Evolutionary conservation across 2,329 filamentous ascomycete species (phyloP), one percentile per base, ranked within the genome.

Genomic region (Exophiala aquamarina): DNA sequence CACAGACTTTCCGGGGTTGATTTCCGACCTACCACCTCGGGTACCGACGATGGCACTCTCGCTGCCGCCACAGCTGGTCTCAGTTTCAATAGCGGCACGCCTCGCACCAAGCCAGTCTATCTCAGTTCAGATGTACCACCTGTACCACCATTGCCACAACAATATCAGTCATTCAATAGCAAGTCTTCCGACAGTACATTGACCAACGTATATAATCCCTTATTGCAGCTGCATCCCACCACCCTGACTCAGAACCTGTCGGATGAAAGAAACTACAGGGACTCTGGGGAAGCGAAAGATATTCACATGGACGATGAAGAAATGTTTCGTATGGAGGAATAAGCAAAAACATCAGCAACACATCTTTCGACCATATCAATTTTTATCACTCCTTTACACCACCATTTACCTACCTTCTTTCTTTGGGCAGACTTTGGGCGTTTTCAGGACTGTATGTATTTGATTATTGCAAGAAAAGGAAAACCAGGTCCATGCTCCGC

Each of bases 281-380:
- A 83, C 77, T 81, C 84, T 56, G 81, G 82, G 41, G 80, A 79
- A 59, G 73, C 80, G 56, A 82, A 83, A 48, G 78, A 66, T 74
- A 78, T 55, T 74, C 57, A 52, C 11, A 52, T 56, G 45, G 90
- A 95, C 54, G 92, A 97, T 58, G 91, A 96, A 57, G 91, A 91
- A 63, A 87, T 97, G 61, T 98, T 98, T 74, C 91, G 91, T 47
- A 97, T 97, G 92, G 93, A 98, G 70, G 89, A 95, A 69, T 93
- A 76, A 68, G 71, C 55, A 31, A 10, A 17, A 11, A 35, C 14
- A 5, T n/a, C n/a, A n/a, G 39, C 7, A 32, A 28, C 17, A n/a
- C 36, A 20, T 23, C 19, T 18, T 6, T 11, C n/a, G 11, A 39
- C 21, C 13, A 39, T 18, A 34, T 34, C n/a, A 34, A 5, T 34